Evolutionary conservation across 2,329 filamentous ascomycete species (phyloP).

Genomic region (Alternaria ethzedia): DNA sequence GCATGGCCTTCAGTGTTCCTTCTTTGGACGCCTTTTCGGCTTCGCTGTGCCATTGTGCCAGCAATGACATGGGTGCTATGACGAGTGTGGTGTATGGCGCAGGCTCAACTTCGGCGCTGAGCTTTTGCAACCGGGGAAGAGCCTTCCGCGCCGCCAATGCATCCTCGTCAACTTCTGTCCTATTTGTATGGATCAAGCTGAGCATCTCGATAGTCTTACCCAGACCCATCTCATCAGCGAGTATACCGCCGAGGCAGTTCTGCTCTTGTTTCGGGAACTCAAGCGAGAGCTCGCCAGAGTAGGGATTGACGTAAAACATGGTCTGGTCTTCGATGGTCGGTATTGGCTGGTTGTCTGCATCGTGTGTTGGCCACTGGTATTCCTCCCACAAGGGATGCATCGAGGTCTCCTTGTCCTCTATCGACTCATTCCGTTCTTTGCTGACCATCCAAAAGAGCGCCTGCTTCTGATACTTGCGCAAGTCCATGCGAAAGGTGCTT

Average conservation of each 20-base stretch:
- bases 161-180: conserved; percentile 58
- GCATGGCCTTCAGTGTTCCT: conserved; percentile 80
- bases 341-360: conserved; percentile 81
- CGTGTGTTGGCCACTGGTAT: conserved; percentile 86
- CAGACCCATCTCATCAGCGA: conserved; percentile 97
- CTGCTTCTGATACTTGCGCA: conserved; percentile 94
- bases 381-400: conserved; percentile 99
- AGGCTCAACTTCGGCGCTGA: conserved; percentile 63
- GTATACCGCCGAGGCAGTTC: conserved; percentile 88
- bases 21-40: conserved; percentile 86
- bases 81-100: conserved; percentile 93
- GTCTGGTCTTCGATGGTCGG: conserved; percentile 68
- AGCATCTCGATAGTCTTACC: conserved; percentile 99
- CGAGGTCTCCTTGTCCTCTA: conserved; percentile 71
- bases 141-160: conserved; percentile 59
- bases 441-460: conserved; percentile 95
- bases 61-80: conserved; percentile 92
- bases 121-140: conserved; percentile 67
- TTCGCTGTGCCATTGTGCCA: conserved; percentile 98
- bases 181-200: conserved; percentile 86
- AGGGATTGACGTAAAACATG: conserved; percentile 94
- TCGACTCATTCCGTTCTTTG: conserved; percentile 83
- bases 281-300: conserved; percentile 90
- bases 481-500: conserved; percentile 78
- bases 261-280: conserved; percentile 94